Evolutionary conservation across 129 eudicot genomes (phyloP).

Genomic region (Centaurea solstitialis): DNA sequence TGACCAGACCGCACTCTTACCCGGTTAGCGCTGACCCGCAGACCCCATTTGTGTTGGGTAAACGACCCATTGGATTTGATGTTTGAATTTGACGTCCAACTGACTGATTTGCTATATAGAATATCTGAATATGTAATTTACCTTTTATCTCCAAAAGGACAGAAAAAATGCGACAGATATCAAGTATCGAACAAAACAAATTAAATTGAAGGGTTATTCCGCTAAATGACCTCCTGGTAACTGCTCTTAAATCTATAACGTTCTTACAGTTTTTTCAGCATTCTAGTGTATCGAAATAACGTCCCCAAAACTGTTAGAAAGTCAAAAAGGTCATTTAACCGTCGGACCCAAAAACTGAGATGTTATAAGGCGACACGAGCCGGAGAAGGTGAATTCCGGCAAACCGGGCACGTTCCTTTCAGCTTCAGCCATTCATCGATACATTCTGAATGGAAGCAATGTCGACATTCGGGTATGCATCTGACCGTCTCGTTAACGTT

Average conservation of each 20-base stretch:
- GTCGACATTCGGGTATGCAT: slow-evolving; percentile 72
- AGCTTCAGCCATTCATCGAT: slow-evolving; percentile 72
- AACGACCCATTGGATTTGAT: no score
- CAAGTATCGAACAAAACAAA: slow-evolving; percentile 7
- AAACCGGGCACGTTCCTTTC: slow-evolving; percentile 74
- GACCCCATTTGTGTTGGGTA: not conserved
- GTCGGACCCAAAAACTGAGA: not conserved
- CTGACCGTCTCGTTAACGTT: slow-evolving; percentile 50
- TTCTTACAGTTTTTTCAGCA: not conserved
- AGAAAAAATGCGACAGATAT: not conserved
- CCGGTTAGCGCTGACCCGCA: not conserved
- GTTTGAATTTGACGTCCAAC: no score
- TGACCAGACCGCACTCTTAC: not conserved
- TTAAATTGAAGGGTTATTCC: not conserved
- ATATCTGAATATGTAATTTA: no score
- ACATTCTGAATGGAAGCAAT: slow-evolving; percentile 79
- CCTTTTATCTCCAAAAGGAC: not conserved
- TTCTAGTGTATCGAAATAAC: not conserved
- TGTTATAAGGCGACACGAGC: slow-evolving; percentile 20
- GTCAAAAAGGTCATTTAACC: not conserved
- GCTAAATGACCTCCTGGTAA: not conserved
- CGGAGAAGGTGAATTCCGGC: slow-evolving; percentile 65
- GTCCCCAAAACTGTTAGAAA: not conserved
- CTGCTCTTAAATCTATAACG: not conserved
- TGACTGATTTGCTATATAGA: not conserved